Base-by-base conservation (phyloP, 106 monocot genomes). In the Iris macrosiphon region DNA sequence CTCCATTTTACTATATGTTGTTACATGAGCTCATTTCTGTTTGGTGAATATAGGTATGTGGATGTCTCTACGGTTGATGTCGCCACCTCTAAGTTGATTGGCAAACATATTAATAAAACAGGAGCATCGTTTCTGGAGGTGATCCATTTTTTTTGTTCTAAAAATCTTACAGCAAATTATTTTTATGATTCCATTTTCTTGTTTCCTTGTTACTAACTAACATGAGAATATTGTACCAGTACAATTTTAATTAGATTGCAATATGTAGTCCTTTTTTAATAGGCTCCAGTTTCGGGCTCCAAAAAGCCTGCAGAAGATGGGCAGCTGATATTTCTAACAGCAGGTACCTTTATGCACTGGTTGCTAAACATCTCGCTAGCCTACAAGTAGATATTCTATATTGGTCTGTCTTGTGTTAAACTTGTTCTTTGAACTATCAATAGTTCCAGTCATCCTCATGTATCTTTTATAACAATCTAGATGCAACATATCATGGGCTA, bases 231-330 rank as follows among this genome's bases (percentile, higher is more conserved):
- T 56, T 69, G 16, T 54, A 31, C 16, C 55, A 31, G 7, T 62
- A 12, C 49, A 31, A 19, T 37, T 67, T 49, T 37, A 48, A 63
- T 45, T 59, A 32, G 7, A 52, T 50, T 45, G 64, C 50, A 57
- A 73, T 64, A 26, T 29, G 32, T 58, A 60, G 50, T 32, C 40
- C 3, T 68, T 58, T 53, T 69, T 71, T 57, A 65, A 75, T 62
- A 93, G 93, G 93, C 84, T 84, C 93, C 93, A 57, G 93, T 93
- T 77, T 93, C 93, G 72, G 93, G 88, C 63, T 93, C 84, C 40
- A 93, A 88, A 69, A 93, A 88, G 50, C 88, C 93, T 27, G 93
- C 93, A 62, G 93, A 88, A 75, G 93, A 93, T 75, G 93, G 88
- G 17, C 93, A 88, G 67, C 75, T 93, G 45, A 93, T 93, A 56